phyloP scores from a whole-genome alignment of 1,139 yeast species.

The Suhomyces panamericanus region DNA sequence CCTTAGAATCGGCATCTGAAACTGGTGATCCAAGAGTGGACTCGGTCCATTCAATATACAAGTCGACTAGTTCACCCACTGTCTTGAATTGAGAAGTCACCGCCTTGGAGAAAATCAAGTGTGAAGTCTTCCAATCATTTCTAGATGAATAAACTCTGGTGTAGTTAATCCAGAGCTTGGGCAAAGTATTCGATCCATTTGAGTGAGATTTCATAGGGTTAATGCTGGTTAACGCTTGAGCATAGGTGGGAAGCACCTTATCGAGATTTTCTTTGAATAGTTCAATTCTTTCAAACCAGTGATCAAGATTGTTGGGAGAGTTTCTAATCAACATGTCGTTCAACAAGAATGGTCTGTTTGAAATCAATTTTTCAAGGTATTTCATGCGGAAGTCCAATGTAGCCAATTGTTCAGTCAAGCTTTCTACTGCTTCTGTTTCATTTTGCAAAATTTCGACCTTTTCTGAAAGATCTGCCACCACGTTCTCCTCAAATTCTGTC shows the following conservation, averaged over 20 bases:
- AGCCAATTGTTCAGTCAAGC: slow-evolving; percentile 15
- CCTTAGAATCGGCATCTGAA: slow-evolving; percentile 50
- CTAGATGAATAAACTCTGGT: slow-evolving; percentile 62
- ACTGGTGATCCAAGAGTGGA: slow-evolving; percentile 39
- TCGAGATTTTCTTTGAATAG: slow-evolving; percentile 39
- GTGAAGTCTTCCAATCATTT: slow-evolving; percentile 59
- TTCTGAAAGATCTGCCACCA: slow-evolving; percentile 39
- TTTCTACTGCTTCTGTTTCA: neutral
- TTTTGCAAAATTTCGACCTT: slow-evolving; percentile 11
- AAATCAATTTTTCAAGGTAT: slow-evolving; percentile 56
- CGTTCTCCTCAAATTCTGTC: slow-evolving; percentile 60
- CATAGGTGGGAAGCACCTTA: slow-evolving; percentile 56
- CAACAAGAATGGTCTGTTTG: slow-evolving; percentile 54
- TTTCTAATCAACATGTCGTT: slow-evolving; percentile 69
- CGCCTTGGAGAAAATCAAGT: slow-evolving; percentile 64
- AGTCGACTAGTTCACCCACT: slow-evolving; percentile 62
- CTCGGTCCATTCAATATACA: slow-evolving; percentile 77
- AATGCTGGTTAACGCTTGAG: slow-evolving; percentile 65
- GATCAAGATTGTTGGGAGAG: slow-evolving; percentile 58
- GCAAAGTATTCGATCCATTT: slow-evolving; percentile 35
- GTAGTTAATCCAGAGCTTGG: slow-evolving; percentile 68
- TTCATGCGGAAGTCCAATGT: slow-evolving; percentile 47
- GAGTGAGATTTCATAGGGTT: slow-evolving; percentile 58
- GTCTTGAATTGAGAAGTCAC: slow-evolving; percentile 67
- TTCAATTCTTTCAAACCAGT: slow-evolving; percentile 66